Percentiles rank a stretch among this genome's conserved stretches.
Evolutionary conservation across 257 asterid genomes (phyloP).

Genomic region (Coffea eugenioides): DNA sequence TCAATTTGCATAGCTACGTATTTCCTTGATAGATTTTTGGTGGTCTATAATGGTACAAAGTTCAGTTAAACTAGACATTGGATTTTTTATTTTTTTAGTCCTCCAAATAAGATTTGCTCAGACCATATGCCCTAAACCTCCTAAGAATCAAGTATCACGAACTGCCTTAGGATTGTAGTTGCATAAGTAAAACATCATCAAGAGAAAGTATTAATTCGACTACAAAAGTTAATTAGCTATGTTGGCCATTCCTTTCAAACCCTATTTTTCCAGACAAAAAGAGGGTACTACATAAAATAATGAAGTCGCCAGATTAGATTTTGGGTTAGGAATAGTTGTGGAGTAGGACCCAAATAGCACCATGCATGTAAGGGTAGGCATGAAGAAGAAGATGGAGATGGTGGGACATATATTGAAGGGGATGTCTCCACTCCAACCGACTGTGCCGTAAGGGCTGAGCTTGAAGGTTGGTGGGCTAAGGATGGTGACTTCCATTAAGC

Average conservation of each 20-base stretch:
- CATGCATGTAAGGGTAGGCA: constrained; percentile 1
- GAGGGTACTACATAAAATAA: not conserved
- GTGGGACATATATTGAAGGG: constrained; percentile 27
- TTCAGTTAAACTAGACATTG: too few species aligned
- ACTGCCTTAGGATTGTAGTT: too few species aligned
- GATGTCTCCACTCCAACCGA: constrained; percentile 37
- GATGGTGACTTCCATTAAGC: constrained; percentile 34
- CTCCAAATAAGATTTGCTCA: too few species aligned
- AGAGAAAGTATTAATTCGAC: too few species aligned
- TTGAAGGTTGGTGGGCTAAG: constrained; percentile 23
- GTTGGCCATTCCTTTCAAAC: not conserved
- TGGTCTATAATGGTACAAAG: not conserved
- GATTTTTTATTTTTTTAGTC: too few species aligned
- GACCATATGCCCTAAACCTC: too few species aligned
- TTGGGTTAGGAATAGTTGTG: not conserved
- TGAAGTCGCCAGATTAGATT: not conserved
- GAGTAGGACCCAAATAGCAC: constrained; percentile 18
- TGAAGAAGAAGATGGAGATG: not conserved
- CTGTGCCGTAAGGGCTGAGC: constrained; percentile 26
- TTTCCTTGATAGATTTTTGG: not conserved
- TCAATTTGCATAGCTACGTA: constrained; percentile 2
- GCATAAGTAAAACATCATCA: too few species aligned
- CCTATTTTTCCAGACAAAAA: too few species aligned
- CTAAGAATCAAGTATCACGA: too few species aligned
- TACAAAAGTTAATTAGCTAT: too few species aligned